Base-by-base conservation (phyloP, 208 protist genomes). In the Leishmania guyanensis region DNA sequence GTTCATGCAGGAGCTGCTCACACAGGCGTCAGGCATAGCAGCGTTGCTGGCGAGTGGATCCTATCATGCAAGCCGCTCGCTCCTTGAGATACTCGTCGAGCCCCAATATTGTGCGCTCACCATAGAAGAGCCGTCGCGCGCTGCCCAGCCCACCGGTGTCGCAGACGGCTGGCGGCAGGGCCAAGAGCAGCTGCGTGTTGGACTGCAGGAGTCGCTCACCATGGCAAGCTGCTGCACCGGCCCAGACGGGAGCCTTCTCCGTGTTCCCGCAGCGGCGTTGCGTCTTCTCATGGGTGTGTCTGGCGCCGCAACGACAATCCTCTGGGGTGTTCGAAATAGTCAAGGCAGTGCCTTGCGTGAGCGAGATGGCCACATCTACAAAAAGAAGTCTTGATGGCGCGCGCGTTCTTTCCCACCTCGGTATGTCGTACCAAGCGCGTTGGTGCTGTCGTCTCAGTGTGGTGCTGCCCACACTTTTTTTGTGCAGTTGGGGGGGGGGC, bases 261-360 rank as follows among this genome's bases (percentile, higher is more conserved):
- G 78, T 4, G 71, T 88, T 33, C 84, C 84, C 2, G 87, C 84
- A 20, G 87, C 85, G 16, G 85, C 78, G 54, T 69, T 88, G 77
- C 85, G 81, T 9, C 64, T 89, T 36, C 73, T 89, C 33, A 86
- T 89, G 85, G 84, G 85, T 54, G 20, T 90, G 0, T 90, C 85
- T 1, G 78, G 83, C 16, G 85, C 84, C 8, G 83, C 87, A 50
- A 87, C 87, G 33, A 76, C 83, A 26, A 82, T 75, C 56, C 73
- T 90, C 79, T 82, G 86, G 79, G 84, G 86, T 22, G 83, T 84
- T 58, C 82, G 82, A 12, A 89, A 89, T 69, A 82, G 78, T 71
- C 76, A 83, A 39, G 75, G 46, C 81, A 83, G 82, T 69, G 50
- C 73, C 16, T 39, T 53, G 16, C 82, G 82, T 43, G 77, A 80